phyloP scores from a whole-genome alignment of 2,329 filamentous ascomycete species.

The Ilyonectria mors-panacis region DNA sequence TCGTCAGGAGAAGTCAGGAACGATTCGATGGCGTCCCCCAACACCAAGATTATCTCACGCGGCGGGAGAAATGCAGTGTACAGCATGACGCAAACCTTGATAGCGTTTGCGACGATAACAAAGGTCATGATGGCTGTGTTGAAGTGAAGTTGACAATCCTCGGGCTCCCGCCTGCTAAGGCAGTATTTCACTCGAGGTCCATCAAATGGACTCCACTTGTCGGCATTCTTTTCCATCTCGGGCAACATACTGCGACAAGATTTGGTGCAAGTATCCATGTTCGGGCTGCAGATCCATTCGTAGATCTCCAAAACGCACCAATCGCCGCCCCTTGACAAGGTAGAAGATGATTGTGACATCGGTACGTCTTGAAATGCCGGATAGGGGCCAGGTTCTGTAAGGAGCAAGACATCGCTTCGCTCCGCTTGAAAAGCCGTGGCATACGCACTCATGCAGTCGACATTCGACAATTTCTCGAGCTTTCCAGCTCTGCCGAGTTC shows the following conservation, averaged over 20 bases:
- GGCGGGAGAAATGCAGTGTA: conserved; percentile 15
- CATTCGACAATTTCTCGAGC: not conserved
- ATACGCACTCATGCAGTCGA: conserved; percentile 26
- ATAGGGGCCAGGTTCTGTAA: conserved; percentile 1
- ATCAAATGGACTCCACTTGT: conserved; percentile 17
- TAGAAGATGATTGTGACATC: too few relatives aligned
- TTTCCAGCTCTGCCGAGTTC: not conserved
- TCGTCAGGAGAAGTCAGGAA: conserved; percentile 15
- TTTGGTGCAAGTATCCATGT: not conserved
- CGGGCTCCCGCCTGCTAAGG: conserved; percentile 9
- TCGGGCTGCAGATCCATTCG: conserved; percentile 14
- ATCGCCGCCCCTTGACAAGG: not conserved
- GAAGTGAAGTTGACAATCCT: conserved; percentile 17
- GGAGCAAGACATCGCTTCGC: conserved; percentile 5
- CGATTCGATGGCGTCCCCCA: conserved; percentile 31
- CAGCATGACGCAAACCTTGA: conserved; percentile 21
- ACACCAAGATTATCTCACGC: conserved; percentile 11
- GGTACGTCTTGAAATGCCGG: not conserved
- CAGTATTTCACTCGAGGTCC: conserved; percentile 9
- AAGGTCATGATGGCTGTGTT: conserved; percentile 2
- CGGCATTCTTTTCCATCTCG: not conserved
- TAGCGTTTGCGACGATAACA: conserved; percentile 17
- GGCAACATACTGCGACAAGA: not conserved
- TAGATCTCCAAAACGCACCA: not conserved
- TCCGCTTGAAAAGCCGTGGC: conserved; percentile 21